Evolutionary conservation across 139 green algal genomes (phyloP).

Genomic region (Picochlorum costavermella): DNA sequence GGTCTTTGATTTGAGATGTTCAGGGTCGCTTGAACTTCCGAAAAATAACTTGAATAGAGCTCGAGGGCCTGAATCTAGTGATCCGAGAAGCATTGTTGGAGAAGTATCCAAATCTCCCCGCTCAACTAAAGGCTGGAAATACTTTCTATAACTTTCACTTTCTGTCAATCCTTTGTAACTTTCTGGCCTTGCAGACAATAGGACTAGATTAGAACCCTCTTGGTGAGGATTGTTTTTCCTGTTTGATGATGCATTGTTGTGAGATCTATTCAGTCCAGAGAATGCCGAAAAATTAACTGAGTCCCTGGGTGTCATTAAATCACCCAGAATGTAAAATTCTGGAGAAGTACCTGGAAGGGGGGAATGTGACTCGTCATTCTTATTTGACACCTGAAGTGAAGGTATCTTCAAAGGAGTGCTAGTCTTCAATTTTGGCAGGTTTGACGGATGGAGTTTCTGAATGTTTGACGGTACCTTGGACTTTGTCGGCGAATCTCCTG

Average conservation of each 20-base stretch:
- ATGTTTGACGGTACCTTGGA: background rate
- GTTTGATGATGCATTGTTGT: background rate
- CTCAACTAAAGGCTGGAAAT: constrained; percentile 42
- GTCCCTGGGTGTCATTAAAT: constrained; percentile 1
- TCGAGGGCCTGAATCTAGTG: constrained; percentile 26
- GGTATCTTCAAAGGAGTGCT: background rate
- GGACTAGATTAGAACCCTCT: constrained; percentile 41
- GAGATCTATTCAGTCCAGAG: background rate
- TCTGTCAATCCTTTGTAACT: constrained; percentile 43
- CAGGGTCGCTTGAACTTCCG: background rate
- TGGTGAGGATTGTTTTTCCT: constrained; percentile 17
- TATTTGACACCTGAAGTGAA: background rate
- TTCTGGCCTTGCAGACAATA: constrained; percentile 50
- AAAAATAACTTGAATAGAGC: constrained; percentile 16
- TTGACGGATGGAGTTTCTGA: background rate
- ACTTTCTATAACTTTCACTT: constrained; percentile 27
- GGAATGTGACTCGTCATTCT: background rate
- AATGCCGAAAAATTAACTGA: background rate
- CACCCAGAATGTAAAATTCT: background rate
- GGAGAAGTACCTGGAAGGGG: background rate
- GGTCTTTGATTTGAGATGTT: background rate
- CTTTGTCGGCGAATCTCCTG: background rate
- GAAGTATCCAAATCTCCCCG: constrained; percentile 31
- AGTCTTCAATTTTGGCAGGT: background rate
- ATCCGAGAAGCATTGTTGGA: constrained; percentile 50